Base-by-base conservation (phyloP, 2,329 filamentous ascomycete genomes). In the Capronia epimyces region DNA sequence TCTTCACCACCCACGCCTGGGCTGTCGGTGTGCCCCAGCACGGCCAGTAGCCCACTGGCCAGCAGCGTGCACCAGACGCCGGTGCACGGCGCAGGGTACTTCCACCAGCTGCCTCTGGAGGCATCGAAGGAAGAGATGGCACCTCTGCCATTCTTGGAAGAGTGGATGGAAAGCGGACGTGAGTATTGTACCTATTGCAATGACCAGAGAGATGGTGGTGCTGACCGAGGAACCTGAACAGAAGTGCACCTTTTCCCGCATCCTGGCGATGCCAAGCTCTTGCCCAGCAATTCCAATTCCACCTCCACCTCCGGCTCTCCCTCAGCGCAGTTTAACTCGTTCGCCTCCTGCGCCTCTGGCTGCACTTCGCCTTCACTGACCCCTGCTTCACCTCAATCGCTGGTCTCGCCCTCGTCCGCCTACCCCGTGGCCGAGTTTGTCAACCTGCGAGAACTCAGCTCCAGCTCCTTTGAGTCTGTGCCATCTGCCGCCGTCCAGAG, bases 391-490 rank as follows among this genome's bases (percentile, higher is more conserved):
- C 60, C 59, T 18, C 55, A 55, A 43, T 60, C 60, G 21, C 58
- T 59, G 49, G 46, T 62, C 67, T 57, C 63, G 61, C 76, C 79
- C 62, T 82, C 34, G 34, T 18, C 86, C 49, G 74, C 84, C 66
- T 64, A 76, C 79, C 60, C 59, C 12, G 84, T 89, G 67, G 78
- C 89, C 60, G 84, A 89, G 71, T 94, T 93, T 68, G 95, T 91
- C 70, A 90, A 96, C 66, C 90, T 91, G 27, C 84, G 90, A 65
- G 88, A 95, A 66, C 74, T 96, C 58, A 95, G 87, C 16, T 87
- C 95, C 27, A 74, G 74, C 53, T 66, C 73, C 34, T 77, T 73
- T 47, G 69, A 69, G 48, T 59, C 65, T 20, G 60, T 65, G 45
- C 67, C 74, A 64, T 57, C 64, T 29, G 60, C 65, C 41, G 67